Conservation (phyloP, 1,284 basidiomycete species). For the Boletus mariae region DNA sequence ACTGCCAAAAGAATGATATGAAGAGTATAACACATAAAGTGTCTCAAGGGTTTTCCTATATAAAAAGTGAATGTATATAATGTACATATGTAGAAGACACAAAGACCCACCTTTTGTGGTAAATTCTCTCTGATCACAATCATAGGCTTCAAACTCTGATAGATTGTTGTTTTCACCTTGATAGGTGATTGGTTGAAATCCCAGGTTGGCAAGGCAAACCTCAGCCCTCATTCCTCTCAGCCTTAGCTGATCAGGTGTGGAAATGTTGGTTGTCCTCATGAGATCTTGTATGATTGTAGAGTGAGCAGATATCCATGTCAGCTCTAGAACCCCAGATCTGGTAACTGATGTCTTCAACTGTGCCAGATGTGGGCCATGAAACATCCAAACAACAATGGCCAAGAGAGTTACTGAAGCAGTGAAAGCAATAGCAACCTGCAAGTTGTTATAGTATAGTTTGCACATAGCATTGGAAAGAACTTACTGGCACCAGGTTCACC, state of each 20-base stretch:
- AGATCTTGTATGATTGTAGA: not conserved
- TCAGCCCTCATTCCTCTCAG: constrained; percentile 1
- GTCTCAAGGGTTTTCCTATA: too few species aligned
- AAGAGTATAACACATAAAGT: constrained; percentile 1
- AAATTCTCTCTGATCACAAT: too few species aligned
- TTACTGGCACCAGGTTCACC: constrained; percentile 3
- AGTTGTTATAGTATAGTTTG: not conserved
- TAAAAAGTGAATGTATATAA: too few species aligned
- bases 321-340: not conserved
- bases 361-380: not conserved
- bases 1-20: constrained; percentile 3
- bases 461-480: not conserved
- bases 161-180: not conserved
- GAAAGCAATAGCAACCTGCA: constrained; percentile 5
- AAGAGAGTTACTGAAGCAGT: constrained; percentile 1
- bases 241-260: constrained; percentile 1
- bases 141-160: not conserved
- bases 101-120: too few species aligned
- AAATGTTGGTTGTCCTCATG: not conserved
- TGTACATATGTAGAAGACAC: too few species aligned
- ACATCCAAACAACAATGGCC: not conserved
- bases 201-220: constrained; percentile 1
- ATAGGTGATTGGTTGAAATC: not conserved
- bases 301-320: constrained; percentile 1
- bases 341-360: not conserved